These are phyloP conservation scores for Cubamyces sp. DNA, from an alignment of 768 basidiomycete species.

Conservation along the genomic window DNA sequence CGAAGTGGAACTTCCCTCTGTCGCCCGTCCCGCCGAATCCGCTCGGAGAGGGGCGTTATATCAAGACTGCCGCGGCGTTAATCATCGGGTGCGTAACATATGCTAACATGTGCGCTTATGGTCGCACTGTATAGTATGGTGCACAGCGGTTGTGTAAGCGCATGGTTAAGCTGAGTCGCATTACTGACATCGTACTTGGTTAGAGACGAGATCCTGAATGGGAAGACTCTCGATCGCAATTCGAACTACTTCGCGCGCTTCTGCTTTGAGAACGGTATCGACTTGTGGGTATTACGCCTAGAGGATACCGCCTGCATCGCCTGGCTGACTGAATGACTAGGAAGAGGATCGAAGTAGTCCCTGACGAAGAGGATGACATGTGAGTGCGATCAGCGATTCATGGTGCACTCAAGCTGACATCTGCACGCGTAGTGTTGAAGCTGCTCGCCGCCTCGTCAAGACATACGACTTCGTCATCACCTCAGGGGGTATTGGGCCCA, in stretches of 20 bases:
- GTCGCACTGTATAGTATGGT: too few relatives aligned
- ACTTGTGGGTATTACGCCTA: conserved; percentile 55
- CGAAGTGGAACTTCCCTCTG: conserved; percentile 46
- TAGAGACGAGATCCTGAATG: conserved; percentile 92
- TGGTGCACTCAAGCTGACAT: not conserved
- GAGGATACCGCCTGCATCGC: not conserved
- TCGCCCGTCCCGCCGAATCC: conserved; percentile 68
- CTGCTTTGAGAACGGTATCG: conserved; percentile 86
- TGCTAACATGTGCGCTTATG: too few relatives aligned
- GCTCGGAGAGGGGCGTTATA: conserved; percentile 69
- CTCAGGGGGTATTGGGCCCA: conserved; percentile 89
- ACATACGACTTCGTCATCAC: conserved; percentile 92
- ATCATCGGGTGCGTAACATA: conserved; percentile 65
- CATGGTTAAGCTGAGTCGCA: not conserved
- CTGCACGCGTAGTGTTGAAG: conserved; percentile 63
- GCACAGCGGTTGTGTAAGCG: not conserved
- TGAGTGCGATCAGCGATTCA: conserved; percentile 38
- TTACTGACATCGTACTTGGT: not conserved
- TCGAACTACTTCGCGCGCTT: conserved; percentile 86
- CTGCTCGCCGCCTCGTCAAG: conserved; percentile 77
- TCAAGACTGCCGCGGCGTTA: conserved; percentile 74
- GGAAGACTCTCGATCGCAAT: conserved; percentile 85
- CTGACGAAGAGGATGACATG: conserved; percentile 93
- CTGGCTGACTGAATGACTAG: conserved; percentile 42
- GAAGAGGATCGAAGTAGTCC: conserved; percentile 88